A percentile compares a stretch with the other conserved stretches of the same genome.
Evolutionary conservation across 1,139 yeast genomes (phyloP).

Genomic region (Yamadazyma dendronema): DNA sequence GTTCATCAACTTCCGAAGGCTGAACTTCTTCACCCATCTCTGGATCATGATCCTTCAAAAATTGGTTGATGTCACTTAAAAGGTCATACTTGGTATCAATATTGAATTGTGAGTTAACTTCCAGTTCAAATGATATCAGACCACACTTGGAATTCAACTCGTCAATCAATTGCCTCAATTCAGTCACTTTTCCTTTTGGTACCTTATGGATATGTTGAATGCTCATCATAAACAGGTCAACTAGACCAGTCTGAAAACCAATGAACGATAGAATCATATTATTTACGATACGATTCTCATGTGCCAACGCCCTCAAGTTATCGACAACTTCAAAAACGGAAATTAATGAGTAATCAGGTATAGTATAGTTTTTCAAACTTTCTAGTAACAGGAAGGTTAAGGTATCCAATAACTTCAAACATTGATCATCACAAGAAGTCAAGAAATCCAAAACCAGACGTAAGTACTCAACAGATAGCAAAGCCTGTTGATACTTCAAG

Average conservation of each 20-base stretch:
- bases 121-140: conserved; percentile 2
- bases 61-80: conserved; percentile 1
- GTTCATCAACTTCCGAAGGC: neutral
- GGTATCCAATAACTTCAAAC: too few relatives aligned
- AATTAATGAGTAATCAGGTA: neutral
- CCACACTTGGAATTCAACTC: too few relatives aligned
- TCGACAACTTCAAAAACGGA: neutral
- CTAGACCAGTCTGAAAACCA: neutral
- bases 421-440: too few relatives aligned
- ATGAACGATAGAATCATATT: neutral
- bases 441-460: neutral
- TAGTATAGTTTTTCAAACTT: neutral
- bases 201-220: neutral
- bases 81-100: neutral
- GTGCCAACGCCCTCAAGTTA: neutral
- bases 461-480: neutral
- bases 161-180: neutral
- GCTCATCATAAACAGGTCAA: neutral
- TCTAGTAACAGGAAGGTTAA: neutral
- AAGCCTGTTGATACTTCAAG: neutral
- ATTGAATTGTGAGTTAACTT: conserved; percentile 3
- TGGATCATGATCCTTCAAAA: conserved; percentile 2
- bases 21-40: conserved; percentile 4
- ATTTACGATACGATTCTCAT: neutral
- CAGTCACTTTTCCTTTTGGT: neutral